Percentiles rank a stretch among this genome's conserved stretches.
phyloP scores from a whole-genome alignment of 352 stramenopile species.

The Phytophthora megakarya region DNA sequence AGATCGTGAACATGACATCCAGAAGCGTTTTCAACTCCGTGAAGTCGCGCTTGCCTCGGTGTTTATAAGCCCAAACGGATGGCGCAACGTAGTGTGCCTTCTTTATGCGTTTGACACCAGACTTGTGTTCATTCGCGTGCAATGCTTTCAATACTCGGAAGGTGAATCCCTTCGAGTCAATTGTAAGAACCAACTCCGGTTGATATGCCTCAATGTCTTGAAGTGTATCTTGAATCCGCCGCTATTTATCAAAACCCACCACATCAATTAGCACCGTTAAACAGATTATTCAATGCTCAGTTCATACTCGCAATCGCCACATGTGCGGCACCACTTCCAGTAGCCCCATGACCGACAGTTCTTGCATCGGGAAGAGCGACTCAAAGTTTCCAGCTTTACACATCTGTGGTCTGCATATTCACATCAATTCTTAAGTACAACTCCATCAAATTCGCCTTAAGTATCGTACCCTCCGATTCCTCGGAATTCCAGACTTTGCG shows the following conservation, averaged over 20 bases:
- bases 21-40: slow-evolving; percentile 45
- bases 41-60: slow-evolving; percentile 47
- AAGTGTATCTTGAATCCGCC: slow-evolving; percentile 53
- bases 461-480: slow-evolving; percentile 78
- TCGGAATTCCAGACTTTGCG: slow-evolving; percentile 42
- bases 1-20: slow-evolving; percentile 70
- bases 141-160: slow-evolving; percentile 65
- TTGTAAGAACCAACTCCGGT: slow-evolving; percentile 72
- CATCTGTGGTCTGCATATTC: slow-evolving; percentile 53
- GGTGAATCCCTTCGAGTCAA: slow-evolving; percentile 82
- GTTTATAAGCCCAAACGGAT: slow-evolving; percentile 77
- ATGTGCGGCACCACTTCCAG: slow-evolving; percentile 67
- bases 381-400: slow-evolving; percentile 44
- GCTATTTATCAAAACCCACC: slow-evolving; percentile 27
- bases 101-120: slow-evolving; percentile 24
- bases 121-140: slow-evolving; percentile 15
- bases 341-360: slow-evolving; percentile 79
- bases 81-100: slow-evolving; percentile 82
- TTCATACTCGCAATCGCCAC: slow-evolving; percentile 49
- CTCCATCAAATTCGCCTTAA: no score
- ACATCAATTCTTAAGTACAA: slow-evolving; percentile 3
- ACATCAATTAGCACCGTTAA: not conserved
- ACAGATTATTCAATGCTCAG: not conserved
- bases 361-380: slow-evolving; percentile 73
- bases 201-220: slow-evolving; percentile 52